phyloP scores from a whole-genome alignment of 75 land plant genomes.

The Pinus tabuliformis region DNA sequence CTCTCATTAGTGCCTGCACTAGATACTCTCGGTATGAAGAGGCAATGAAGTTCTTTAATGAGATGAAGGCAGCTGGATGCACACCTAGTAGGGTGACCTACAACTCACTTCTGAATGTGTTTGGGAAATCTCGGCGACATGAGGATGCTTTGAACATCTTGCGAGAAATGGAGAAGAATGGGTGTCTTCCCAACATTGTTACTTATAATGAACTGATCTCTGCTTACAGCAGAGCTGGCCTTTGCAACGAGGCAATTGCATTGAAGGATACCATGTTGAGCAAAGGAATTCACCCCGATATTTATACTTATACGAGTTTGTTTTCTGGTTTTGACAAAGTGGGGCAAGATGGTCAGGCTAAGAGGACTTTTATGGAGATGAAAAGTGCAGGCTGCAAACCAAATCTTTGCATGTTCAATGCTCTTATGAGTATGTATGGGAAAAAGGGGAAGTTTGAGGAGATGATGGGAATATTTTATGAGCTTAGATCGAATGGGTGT shows the following conservation, averaged over 20 bases:
- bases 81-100: constrained; percentile 82
- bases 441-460: constrained; percentile 59
- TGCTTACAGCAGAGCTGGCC: constrained; percentile 82
- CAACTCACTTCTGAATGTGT: constrained; percentile 91
- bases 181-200: constrained; percentile 65
- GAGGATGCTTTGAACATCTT: constrained; percentile 70
- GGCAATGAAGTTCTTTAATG: constrained; percentile 57
- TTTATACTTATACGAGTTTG: constrained; percentile 77
- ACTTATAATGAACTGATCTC: constrained; percentile 90
- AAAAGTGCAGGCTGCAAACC: constrained; percentile 60
- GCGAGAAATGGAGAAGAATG: constrained; percentile 71
- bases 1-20: constrained; percentile 78
- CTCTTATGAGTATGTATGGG: constrained; percentile 88
- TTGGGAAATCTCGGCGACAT: constrained; percentile 79
- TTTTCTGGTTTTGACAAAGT: constrained; percentile 73
- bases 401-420: constrained; percentile 82
- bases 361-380: constrained; percentile 74
- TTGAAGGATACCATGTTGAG: constrained; percentile 58
- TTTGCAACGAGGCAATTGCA: constrained; percentile 65
- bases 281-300: constrained; percentile 81
- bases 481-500: constrained; percentile 56
- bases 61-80: constrained; percentile 75
- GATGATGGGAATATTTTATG: constrained; percentile 89
- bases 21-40: constrained; percentile 64
- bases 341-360: constrained; percentile 64